phyloP scores from a whole-genome alignment of 768 basidiomycete genomes.

The Suillus subalutaceus region DNA sequence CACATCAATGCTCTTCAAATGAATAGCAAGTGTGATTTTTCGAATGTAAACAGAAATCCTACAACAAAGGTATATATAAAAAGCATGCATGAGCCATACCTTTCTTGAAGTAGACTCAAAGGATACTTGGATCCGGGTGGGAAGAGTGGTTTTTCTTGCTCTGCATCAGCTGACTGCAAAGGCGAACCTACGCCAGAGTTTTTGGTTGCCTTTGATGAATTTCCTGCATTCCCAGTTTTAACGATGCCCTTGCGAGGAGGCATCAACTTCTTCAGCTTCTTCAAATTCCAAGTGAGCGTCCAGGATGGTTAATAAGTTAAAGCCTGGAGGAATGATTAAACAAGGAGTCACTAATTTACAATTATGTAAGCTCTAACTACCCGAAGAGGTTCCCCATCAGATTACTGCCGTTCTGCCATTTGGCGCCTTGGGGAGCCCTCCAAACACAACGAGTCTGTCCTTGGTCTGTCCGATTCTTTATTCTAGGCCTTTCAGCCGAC shows the following conservation, averaged over 20 bases:
- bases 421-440: no score
- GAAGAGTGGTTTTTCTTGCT: conserved; percentile 65
- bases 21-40: background rate
- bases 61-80: background rate
- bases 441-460: no score
- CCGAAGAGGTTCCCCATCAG: no score
- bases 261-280: conserved; percentile 43
- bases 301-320: background rate
- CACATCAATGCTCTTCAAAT: background rate
- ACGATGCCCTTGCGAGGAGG: conserved; percentile 76
- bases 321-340: background rate
- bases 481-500: no score
- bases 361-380: no score
- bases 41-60: background rate
- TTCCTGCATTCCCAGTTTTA: conserved; percentile 89
- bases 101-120: conserved; percentile 76
- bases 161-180: conserved; percentile 24
- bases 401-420: no score
- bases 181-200: conserved; percentile 25
- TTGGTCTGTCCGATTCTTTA: no score
- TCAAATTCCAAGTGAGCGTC: background rate
- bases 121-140: conserved; percentile 88
- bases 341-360: no score
- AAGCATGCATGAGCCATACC: conserved; percentile 38
- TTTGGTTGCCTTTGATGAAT: conserved; percentile 61